Evolutionary conservation across 2,329 filamentous ascomycete genomes (phyloP).

Genomic region (Botrytis tulipae): DNA sequence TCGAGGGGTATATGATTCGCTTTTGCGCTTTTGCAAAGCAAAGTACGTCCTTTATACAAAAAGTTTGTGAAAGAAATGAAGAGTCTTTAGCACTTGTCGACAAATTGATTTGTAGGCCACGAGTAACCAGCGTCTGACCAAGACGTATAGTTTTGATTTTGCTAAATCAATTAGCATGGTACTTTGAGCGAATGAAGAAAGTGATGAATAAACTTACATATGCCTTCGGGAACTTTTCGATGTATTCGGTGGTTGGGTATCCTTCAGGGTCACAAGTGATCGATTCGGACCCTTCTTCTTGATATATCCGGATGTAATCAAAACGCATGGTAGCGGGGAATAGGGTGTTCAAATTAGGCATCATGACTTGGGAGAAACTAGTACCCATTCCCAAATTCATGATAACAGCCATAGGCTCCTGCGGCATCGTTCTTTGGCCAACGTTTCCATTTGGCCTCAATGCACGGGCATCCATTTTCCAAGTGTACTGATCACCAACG

Average conservation of each 20-base stretch:
- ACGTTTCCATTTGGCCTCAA: slow-evolving; percentile 69
- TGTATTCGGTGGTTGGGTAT: slow-evolving; percentile 67
- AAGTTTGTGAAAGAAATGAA: slow-evolving; percentile 13
- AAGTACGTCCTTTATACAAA: slow-evolving; percentile 29
- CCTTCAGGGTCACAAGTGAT: slow-evolving; percentile 67
- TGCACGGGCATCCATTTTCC: slow-evolving; percentile 58
- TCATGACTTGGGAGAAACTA: slow-evolving; percentile 61
- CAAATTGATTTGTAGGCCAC: slow-evolving; percentile 61
- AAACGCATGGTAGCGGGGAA: slow-evolving; percentile 65
- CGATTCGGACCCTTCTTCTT: slow-evolving; percentile 49
- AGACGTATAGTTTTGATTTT: slow-evolving; percentile 62
- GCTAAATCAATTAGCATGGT: slow-evolving; percentile 28
- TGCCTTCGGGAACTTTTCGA: slow-evolving; percentile 57
- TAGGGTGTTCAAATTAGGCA: slow-evolving; percentile 52
- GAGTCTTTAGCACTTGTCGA: slow-evolving; percentile 50
- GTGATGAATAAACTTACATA: slow-evolving; percentile 48
- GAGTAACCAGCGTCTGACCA: slow-evolving; percentile 54
- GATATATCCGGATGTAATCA: slow-evolving; percentile 70
- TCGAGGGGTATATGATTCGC: slow-evolving; percentile 20
- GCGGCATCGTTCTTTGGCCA: slow-evolving; percentile 61
- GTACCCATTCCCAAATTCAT: slow-evolving; percentile 70
- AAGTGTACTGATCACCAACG: slow-evolving; percentile 62
- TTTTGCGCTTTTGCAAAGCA: slow-evolving; percentile 20
- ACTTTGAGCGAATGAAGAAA: background rate
- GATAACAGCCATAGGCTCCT: slow-evolving; percentile 66